Base-by-base conservation (phyloP, 768 basidiomycete genomes). In the Leccinum rimulosum region DNA sequence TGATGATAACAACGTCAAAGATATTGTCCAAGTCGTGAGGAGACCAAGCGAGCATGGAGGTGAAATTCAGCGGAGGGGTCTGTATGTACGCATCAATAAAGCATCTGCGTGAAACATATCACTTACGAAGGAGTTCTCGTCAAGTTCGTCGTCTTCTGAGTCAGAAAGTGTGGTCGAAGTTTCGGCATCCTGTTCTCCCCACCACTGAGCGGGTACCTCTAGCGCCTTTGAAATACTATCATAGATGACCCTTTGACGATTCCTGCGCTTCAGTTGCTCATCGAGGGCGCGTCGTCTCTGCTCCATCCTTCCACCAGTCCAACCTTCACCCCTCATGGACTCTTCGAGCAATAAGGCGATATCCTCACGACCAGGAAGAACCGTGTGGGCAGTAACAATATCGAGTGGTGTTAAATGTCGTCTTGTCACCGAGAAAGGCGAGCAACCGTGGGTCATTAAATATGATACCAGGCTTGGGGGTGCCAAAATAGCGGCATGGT, bases 21-120 rank as follows among this genome's bases (percentile, higher is more conserved):
- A 95, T 88, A 59, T 82, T 79, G 2, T 91, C 86, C 9, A 98
- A 75, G 12, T 87, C 80, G 43, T 84, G 79, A 3, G 93, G 91
- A 15, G 93, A 89, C 76, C 95, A 98, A 17, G 93, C 96, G 50
- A 99, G 89, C 91, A 98, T 95, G 49, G 89, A 85, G 19, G 88
- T 82, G 68, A 88, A 93, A 70, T 91, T 88, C 66, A 81, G 74
- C 19, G 81, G 80, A 25, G 90, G 90, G 33, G 93, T 91, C 85
- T 91, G 71, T 59, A 61, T 30, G 33, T 56, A 52, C 54, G 2
- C 36, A 49, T 61, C 57, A 65, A 57, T 56, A 55, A 50, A n/a
- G 53, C 1, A 31, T 43, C 54, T 53, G 6, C 12, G 30, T 11
- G 25, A 12, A 51, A 59, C 36, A 52, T 30, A 50, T 25, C 50